Base-by-base conservation (phyloP, 2,329 filamentous ascomycete species). In the Claviceps sp. region DNA sequence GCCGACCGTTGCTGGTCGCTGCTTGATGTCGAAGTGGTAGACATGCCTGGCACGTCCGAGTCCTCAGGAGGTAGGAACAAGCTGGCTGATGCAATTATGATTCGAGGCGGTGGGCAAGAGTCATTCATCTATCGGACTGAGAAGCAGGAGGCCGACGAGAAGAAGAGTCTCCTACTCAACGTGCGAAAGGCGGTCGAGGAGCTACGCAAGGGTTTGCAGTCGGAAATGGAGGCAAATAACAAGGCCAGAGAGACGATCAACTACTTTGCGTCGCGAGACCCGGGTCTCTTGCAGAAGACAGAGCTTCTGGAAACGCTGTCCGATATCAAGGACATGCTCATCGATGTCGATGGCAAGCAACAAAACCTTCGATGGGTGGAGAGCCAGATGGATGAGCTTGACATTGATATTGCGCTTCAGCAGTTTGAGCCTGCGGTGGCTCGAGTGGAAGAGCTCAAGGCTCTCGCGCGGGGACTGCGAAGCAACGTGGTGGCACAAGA, bases 291-390 rank as follows among this genome's bases (percentile, higher is more conserved):
- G 43, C 85, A 88, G 62, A 89, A 90, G 66, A 82, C 85, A 0
- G 86, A 91, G 54, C 72, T 93, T 2, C 76, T 95, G 14, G 88
- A 93, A 62, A 85, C 81, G 7, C 69, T 89, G 9, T 88, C 88
- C 1, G 81, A 84, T 56, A 82, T 85, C 60, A 88, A 88, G 63
- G 87, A 94, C 65, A 85, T 95, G 70, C 79, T 95, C 52, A 90
- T 98, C 58, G 93, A 98, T 61, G 88, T 95, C 14, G 93, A 97
- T 61, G 93, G 93, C 48, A 95, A 95, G 62, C 90, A 96, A 66
- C 88, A 97, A 64, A 96, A 93, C 64, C 77, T 98, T 47, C 86
- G 91, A 50, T 96, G 88, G 88, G 88, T 98, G 0, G 93, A 98
- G 65, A 82, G 83, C 50, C 88, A 97, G 68, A 86, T 98, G 66